phyloP scores from a whole-genome alignment of 148 eudicot species.

The Oxyria digyna region DNA sequence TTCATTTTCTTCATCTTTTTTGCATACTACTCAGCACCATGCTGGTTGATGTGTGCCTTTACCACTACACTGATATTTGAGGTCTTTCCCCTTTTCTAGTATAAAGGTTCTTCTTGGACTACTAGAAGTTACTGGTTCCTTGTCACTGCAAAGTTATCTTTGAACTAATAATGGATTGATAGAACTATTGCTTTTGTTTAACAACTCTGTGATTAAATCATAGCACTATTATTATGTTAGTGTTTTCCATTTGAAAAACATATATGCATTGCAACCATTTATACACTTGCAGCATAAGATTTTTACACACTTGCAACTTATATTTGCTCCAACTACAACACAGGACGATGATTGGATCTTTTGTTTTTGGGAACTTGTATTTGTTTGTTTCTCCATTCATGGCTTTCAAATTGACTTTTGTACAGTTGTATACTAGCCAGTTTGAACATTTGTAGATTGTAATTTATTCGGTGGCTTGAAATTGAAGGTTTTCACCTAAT shows the following conservation, averaged over 20 bases:
- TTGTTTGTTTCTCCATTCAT: background rate
- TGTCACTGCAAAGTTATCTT: background rate
- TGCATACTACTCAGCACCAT: background rate
- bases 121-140: background rate
- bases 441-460: background rate
- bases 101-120: background rate
- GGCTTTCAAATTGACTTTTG: background rate
- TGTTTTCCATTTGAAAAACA: background rate
- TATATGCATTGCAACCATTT: too few relatives aligned
- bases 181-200: background rate
- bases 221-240: background rate
- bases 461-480: background rate
- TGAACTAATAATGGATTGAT: background rate
- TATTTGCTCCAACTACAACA: background rate
- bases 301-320: too few relatives aligned
- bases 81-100: background rate
- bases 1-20: background rate
- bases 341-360: background rate
- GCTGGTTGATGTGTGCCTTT: background rate
- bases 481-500: conserved; percentile 2
- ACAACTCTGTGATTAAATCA: too few relatives aligned
- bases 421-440: background rate
- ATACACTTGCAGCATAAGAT: too few relatives aligned
- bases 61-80: background rate
- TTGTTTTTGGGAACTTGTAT: background rate